Conservation (phyloP, 2,329 filamentous ascomycete genomes). For the Taxawa tesnikishii region DNA sequence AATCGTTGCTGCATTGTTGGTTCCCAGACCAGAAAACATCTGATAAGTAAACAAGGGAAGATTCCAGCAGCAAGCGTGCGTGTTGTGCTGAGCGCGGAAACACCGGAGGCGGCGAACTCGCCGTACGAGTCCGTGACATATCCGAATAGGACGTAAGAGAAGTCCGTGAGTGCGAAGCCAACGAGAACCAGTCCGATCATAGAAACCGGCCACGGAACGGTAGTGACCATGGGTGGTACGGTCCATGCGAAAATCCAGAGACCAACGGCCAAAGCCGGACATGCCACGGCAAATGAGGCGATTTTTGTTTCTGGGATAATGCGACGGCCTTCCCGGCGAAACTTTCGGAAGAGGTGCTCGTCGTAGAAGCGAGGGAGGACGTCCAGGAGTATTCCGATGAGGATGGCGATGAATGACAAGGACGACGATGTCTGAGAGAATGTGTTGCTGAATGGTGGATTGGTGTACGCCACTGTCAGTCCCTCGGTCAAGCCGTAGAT, state of each 20-base stretch:
- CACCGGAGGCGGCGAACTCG: slow-evolving; percentile 27
- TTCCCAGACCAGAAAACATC: slow-evolving; percentile 5
- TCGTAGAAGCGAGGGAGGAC: slow-evolving; percentile 29
- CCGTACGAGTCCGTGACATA: slow-evolving; percentile 30
- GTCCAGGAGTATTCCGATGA: slow-evolving; percentile 40
- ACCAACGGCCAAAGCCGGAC: slow-evolving; percentile 26
- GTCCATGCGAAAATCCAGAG: slow-evolving; percentile 34
- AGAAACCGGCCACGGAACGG: slow-evolving; percentile 27
- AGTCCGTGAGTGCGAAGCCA: slow-evolving; percentile 34
- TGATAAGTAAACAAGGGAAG: slow-evolving; percentile 23
- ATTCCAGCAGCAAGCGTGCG: slow-evolving; percentile 21
- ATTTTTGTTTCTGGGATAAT: slow-evolving; percentile 31
- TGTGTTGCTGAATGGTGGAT: slow-evolving; percentile 15
- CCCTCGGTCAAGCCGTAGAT: slow-evolving; percentile 12
- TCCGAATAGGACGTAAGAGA: slow-evolving; percentile 24
- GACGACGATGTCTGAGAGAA: slow-evolving; percentile 32
- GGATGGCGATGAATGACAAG: slow-evolving; percentile 43
- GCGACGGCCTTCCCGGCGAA: slow-evolving; percentile 10
- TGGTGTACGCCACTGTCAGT: slow-evolving; percentile 11
- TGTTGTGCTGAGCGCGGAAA: slow-evolving; percentile 23
- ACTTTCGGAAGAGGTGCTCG: slow-evolving; percentile 15
- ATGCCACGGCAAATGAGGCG: slow-evolving; percentile 27
- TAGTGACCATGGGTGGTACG: slow-evolving; percentile 24
- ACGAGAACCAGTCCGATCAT: slow-evolving; percentile 27
- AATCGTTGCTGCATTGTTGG: slow-evolving; percentile 6